Conservation (phyloP, 495 filamentous ascomycete genomes). For the Trichoderma parareesei region DNA sequence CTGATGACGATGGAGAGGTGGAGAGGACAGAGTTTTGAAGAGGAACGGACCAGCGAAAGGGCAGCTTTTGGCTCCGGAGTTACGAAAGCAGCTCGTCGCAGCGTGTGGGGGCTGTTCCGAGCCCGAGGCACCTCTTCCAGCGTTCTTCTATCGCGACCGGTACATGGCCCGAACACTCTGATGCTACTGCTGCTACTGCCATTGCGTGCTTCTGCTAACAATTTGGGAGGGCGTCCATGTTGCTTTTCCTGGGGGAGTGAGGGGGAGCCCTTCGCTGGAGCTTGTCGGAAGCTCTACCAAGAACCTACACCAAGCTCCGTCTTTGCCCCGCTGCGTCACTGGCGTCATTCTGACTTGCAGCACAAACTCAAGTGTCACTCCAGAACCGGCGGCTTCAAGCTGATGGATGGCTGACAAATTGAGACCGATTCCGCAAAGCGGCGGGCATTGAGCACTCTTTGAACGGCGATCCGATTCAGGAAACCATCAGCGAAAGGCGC, state of each 20-base stretch:
- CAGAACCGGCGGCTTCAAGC: not conserved
- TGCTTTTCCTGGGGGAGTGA: not conserved
- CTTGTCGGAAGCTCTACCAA: not conserved
- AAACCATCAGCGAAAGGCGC: not conserved
- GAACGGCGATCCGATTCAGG: not conserved
- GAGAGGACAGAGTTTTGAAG: slow-evolving; percentile 7
- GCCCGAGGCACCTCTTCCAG: not conserved
- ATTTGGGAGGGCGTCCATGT: too few relatives aligned
- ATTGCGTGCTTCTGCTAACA: too few relatives aligned
- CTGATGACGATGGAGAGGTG: slow-evolving; percentile 3
- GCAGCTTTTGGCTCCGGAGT: not conserved
- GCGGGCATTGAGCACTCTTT: not conserved
- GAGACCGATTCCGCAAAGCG: not conserved
- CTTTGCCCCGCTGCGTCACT: slow-evolving; percentile 7
- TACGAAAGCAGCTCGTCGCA: slow-evolving; percentile 7
- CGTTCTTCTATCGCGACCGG: not conserved
- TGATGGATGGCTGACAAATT: not conserved
- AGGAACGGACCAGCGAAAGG: not conserved
- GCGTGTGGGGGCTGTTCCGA: not conserved
- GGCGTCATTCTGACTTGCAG: slow-evolving; percentile 8
- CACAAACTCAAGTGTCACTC: not conserved
- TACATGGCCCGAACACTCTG: too few relatives aligned
- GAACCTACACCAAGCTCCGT: not conserved
- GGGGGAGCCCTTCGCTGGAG: not conserved
- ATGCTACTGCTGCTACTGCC: too few relatives aligned